Base-by-base conservation (phyloP, 805 yeast species). In the Blastobotrys chiropterorum region DNA sequence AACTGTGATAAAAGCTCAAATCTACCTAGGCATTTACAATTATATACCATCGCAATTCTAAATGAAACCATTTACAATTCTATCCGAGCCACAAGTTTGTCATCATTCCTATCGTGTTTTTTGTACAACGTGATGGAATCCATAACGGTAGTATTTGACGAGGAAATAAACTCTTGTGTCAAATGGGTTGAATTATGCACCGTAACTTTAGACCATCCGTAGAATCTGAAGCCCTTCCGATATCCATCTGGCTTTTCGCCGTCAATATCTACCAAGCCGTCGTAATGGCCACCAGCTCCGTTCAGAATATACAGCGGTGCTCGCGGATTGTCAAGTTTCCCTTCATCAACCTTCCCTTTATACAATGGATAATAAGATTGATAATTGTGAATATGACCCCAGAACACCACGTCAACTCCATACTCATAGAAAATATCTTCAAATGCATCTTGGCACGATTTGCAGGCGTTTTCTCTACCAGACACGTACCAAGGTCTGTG, bases 221-320 rank as follows among this genome's bases (percentile, higher is more conserved):
- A 62, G 3, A 16, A 6, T 11, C 21, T 26, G 34, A 26, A 26
- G 6, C 21, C 21, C 14, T 17, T 16, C 8, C 26, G 3, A 11
- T 17, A n/a, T 44, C 38, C 47, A 7, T 21, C 19, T 14, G 47
- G 47, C 14, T 16, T 20, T 3, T 42, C 26, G n/a, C 8, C n/a
- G 5, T 13, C 16, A 17, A 42, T 42, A 19, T 48, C 47, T 34
- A 59, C 58, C 7, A 61, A 52, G 2, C 68, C 68, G 45, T 64
- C 64, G 51, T 60, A 63, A 48, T 62, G 64, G 8, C 68, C 68
- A 16, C 59, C 68, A 20, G 63, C 59, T n/a, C 68, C 68, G 50
- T 62, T 64, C 16, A 60, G 48, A 52, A 65, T 63, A 52, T 65
- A 64, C 65, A 61, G 57, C 15, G 68, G 68, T 6, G 65, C 58